Percentiles rank a stretch among this genome's conserved stretches.
Evolutionary conservation across 768 basidiomycete genomes (phyloP).

Genomic region (Boletus coccyginus): DNA sequence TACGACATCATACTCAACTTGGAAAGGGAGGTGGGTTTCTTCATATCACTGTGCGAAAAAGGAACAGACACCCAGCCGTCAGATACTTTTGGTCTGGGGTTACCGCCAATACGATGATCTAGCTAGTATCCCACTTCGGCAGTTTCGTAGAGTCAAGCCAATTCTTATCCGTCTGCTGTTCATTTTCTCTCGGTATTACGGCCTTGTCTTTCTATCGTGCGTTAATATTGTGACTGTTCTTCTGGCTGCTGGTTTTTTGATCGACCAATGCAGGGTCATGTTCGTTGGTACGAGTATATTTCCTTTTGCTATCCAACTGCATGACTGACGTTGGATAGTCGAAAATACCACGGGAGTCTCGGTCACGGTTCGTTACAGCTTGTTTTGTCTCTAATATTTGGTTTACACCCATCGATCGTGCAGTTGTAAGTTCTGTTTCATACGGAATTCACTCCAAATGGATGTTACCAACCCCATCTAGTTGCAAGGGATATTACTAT

Average conservation of each 20-base stretch:
- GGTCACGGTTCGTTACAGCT: slow-evolving; percentile 7
- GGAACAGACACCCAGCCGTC: neutral
- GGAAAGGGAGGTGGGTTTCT: slow-evolving; percentile 13
- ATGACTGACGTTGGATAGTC: slow-evolving; percentile 8
- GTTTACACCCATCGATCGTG: neutral
- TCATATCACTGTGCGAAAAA: neutral
- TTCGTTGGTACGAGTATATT: slow-evolving; percentile 20
- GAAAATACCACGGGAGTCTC: slow-evolving; percentile 22
- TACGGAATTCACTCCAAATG: neutral
- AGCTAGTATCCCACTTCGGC: neutral
- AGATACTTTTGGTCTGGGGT: slow-evolving; percentile 20
- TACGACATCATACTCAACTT: slow-evolving; percentile 23
- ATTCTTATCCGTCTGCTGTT: slow-evolving; percentile 16
- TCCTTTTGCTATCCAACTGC: neutral
- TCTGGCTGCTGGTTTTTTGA: neutral
- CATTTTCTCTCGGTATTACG: slow-evolving; percentile 25
- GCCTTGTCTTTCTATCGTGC: slow-evolving; percentile 21
- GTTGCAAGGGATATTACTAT: slow-evolving; percentile 23
- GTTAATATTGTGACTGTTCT: neutral
- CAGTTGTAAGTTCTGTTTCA: slow-evolving; percentile 17
- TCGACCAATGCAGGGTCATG: slow-evolving; percentile 5
- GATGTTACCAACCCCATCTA: neutral
- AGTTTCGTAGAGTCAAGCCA: neutral
- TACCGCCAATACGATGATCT: neutral
- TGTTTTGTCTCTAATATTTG: neutral